Percentiles rank a stretch among this genome's conserved stretches.
These are phyloP conservation scores for Kwoniella mangroviensis DNA, from an alignment of 768 basidiomycete genomes.

Conservation along the genomic window DNA sequence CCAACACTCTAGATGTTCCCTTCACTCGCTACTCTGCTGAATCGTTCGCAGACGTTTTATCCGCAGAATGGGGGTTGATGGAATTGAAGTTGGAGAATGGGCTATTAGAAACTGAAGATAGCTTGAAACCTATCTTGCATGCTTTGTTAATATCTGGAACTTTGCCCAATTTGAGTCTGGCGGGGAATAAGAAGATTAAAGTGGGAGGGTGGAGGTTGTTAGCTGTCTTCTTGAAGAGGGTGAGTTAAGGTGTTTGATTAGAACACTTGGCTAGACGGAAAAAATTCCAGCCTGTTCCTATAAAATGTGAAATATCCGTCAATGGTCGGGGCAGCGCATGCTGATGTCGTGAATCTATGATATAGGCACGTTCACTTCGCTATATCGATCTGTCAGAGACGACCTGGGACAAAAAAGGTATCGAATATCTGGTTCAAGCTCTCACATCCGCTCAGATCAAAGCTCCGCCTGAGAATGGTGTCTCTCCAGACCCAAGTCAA, in stretches of 20 bases:
- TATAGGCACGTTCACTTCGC: conserved; percentile 72
- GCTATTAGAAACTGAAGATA: conserved; percentile 76
- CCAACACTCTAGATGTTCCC: conserved; percentile 62
- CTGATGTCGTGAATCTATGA: not conserved
- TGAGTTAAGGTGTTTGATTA: conserved; percentile 45
- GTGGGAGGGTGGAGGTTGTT: conserved; percentile 74
- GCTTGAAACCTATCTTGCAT: conserved; percentile 86
- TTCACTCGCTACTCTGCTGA: conserved; percentile 72
- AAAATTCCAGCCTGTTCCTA: not conserved
- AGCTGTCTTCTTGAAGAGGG: conserved; percentile 78
- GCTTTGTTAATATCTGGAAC: conserved; percentile 81
- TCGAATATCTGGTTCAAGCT: conserved; percentile 78
- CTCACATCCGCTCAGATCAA: conserved; percentile 60
- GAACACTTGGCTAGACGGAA: not conserved
- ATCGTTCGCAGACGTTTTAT: conserved; percentile 86
- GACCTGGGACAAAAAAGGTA: conserved; percentile 76
- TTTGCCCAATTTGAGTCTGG: conserved; percentile 79
- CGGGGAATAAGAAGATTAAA: conserved; percentile 83
- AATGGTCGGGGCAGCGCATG: not conserved
- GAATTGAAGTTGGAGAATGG: conserved; percentile 86
- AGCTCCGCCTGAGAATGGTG: conserved; percentile 17
- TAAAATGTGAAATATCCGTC: not conserved
- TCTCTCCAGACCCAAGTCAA: conserved; percentile 1
- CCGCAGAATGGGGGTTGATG: conserved; percentile 88
- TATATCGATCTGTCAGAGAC: conserved; percentile 92